phyloP scores from a whole-genome alignment of 106 monocot genomes.

The Dioscorea zingiberensis region DNA sequence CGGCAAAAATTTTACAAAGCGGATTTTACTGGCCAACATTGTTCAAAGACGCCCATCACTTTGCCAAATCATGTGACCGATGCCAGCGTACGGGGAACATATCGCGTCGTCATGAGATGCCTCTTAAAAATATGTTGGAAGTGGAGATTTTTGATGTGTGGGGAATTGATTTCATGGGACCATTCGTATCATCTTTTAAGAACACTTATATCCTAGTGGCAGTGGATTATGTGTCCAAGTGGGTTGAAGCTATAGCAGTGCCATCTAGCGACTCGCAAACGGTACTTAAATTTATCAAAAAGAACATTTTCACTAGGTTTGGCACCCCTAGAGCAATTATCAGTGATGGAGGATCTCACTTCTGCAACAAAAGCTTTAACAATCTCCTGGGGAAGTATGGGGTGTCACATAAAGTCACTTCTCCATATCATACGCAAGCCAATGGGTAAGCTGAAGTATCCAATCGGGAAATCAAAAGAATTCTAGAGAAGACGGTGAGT shows the following conservation, averaged over 20 bases:
- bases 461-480: not conserved
- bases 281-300: not conserved
- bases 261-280: not conserved
- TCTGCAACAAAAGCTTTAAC: not conserved
- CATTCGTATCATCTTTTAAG: no score
- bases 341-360: not conserved
- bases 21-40: not conserved
- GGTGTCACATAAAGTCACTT: not conserved
- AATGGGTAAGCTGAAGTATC: not conserved
- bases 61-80: not conserved
- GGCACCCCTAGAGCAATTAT: not conserved
- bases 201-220: not conserved
- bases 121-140: no score
- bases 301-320: not conserved
- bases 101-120: no score
- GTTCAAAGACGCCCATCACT: not conserved
- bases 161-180: no score
- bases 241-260: not conserved
- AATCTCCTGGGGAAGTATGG: not conserved
- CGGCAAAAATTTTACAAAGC: not conserved
- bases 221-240: constrained; percentile 5
- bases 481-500: not conserved
- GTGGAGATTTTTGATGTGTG: no score
- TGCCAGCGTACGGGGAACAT: no score
- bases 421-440: not conserved